Evolutionary conservation across 1,284 basidiomycete species (phyloP).

Genomic region (Sporisorium scitamineum): DNA sequence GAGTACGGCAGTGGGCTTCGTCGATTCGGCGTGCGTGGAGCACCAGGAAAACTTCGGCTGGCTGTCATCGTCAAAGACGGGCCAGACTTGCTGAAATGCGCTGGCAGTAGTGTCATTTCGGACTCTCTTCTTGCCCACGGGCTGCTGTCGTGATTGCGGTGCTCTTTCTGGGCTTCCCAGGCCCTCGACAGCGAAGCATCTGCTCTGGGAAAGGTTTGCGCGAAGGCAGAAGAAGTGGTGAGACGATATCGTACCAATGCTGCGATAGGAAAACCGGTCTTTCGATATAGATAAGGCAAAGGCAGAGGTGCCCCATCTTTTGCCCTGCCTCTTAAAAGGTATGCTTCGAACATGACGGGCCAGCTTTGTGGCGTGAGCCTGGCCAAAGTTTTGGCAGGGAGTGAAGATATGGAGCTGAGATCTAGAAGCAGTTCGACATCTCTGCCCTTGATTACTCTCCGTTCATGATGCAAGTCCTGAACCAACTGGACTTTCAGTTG

Average conservation of each 20-base stretch:
- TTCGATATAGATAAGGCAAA: slow-evolving; percentile 12
- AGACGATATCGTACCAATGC: slow-evolving; percentile 15
- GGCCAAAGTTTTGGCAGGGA: slow-evolving; percentile 8
- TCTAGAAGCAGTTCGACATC: slow-evolving; percentile 15
- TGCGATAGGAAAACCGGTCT: slow-evolving; percentile 34
- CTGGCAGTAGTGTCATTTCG: slow-evolving; percentile 10
- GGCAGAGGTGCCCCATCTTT: slow-evolving; percentile 2
- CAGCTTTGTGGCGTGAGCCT: slow-evolving; percentile 24
- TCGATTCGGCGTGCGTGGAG: slow-evolving; percentile 7
- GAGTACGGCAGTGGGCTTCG: slow-evolving; percentile 16
- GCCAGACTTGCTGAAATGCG: not conserved
- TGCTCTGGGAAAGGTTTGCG: not conserved
- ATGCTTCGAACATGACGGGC: slow-evolving; percentile 11
- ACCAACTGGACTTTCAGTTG: not conserved
- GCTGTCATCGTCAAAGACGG: slow-evolving; percentile 3
- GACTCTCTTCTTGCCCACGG: slow-evolving; percentile 17
- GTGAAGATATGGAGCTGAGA: slow-evolving; percentile 17
- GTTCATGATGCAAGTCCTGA: not conserved
- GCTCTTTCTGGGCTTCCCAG: not conserved
- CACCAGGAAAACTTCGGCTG: slow-evolving; percentile 25
- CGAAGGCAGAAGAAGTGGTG: not conserved
- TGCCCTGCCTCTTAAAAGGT: not conserved
- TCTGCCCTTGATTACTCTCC: not conserved
- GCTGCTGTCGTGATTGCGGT: slow-evolving; percentile 5
- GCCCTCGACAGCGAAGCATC: not conserved